Percentiles rank a stretch among this genome's conserved stretches.
Conservation (phyloP, 805 yeast species). For the Cyberlindnera subsufficiens region DNA sequence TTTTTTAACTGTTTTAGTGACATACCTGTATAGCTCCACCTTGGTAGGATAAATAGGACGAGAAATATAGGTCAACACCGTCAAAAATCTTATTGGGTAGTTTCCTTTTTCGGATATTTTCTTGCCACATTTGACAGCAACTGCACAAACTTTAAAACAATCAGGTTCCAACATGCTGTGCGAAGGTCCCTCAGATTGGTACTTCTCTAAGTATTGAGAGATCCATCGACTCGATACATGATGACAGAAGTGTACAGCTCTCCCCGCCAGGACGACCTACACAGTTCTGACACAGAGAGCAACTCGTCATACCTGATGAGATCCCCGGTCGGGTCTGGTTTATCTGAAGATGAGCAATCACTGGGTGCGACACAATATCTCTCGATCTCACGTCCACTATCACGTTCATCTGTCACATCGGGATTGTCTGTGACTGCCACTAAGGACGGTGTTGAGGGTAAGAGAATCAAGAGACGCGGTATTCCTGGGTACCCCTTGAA, state of each 20-base stretch:
- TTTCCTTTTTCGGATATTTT: too few relatives aligned
- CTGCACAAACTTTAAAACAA: too few relatives aligned
- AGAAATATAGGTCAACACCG: too few relatives aligned
- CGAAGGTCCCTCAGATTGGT: too few relatives aligned
- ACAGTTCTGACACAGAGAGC: constrained; percentile 10
- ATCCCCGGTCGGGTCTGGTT: constrained; percentile 6
- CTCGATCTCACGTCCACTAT: constrained; percentile 47
- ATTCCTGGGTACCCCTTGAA: constrained; percentile 34
- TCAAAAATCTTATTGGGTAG: too few relatives aligned
- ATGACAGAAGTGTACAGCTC: constrained; percentile 6
- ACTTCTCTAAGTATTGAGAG: too few relatives aligned
- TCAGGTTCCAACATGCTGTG: too few relatives aligned
- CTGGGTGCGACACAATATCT: constrained; percentile 7
- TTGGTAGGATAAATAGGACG: too few relatives aligned
- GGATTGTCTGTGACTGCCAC: constrained; percentile 71
- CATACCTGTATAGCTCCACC: too few relatives aligned
- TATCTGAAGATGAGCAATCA: constrained; percentile 7
- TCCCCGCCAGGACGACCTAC: not conserved
- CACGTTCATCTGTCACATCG: constrained; percentile 57
- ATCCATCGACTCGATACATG: too few relatives aligned
- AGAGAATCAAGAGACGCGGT: constrained; percentile 40
- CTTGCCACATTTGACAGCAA: too few relatives aligned
- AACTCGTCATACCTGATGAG: constrained; percentile 4
- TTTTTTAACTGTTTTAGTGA: too few relatives aligned
- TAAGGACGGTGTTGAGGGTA: constrained; percentile 69